phyloP scores from a whole-genome alignment of 2,329 filamentous ascomycete species.

The Biscogniauxia mediterranea region DNA sequence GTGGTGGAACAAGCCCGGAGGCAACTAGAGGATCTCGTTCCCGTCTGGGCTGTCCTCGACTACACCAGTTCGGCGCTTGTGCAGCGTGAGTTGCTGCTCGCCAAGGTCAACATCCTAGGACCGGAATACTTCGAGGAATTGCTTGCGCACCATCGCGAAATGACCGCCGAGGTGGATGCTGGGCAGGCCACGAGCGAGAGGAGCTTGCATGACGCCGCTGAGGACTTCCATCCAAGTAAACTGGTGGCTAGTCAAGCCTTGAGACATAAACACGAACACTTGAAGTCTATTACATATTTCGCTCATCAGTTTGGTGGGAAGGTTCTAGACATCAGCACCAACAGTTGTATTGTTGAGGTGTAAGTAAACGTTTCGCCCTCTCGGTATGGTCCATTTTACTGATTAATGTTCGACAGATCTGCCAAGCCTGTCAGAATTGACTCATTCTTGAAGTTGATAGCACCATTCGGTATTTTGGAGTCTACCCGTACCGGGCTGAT shows the following conservation, averaged over 20 bases:
- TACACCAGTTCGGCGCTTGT: slow-evolving; percentile 92
- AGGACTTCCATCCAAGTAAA: slow-evolving; percentile 87
- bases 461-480: slow-evolving; percentile 93
- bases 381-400: slow-evolving; percentile 10
- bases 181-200: slow-evolving; percentile 35
- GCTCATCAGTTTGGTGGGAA: slow-evolving; percentile 98
- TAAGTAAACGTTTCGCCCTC: slow-evolving; percentile 49
- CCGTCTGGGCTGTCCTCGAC: slow-evolving; percentile 96
- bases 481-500: slow-evolving; percentile 94
- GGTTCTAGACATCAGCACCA: slow-evolving; percentile 95
- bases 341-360: slow-evolving; percentile 98
- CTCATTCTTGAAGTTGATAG: slow-evolving; percentile 94
- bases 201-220: slow-evolving; percentile 46
- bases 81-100: slow-evolving; percentile 90
- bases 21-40: slow-evolving; percentile 93
- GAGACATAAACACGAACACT: slow-evolving; percentile 94
- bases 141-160: slow-evolving; percentile 91
- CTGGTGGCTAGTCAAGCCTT: slow-evolving; percentile 84
- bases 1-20: slow-evolving; percentile 95
- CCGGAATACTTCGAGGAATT: slow-evolving; percentile 99
- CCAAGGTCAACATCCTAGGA: slow-evolving; percentile 94
- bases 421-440: slow-evolving; percentile 93
- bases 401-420: slow-evolving; percentile 53
- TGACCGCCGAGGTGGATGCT: slow-evolving; percentile 54
- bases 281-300: slow-evolving; percentile 94